Conservation (phyloP, 202 grass and related monocot genomes). For the Cymbopogon flexuosus region DNA sequence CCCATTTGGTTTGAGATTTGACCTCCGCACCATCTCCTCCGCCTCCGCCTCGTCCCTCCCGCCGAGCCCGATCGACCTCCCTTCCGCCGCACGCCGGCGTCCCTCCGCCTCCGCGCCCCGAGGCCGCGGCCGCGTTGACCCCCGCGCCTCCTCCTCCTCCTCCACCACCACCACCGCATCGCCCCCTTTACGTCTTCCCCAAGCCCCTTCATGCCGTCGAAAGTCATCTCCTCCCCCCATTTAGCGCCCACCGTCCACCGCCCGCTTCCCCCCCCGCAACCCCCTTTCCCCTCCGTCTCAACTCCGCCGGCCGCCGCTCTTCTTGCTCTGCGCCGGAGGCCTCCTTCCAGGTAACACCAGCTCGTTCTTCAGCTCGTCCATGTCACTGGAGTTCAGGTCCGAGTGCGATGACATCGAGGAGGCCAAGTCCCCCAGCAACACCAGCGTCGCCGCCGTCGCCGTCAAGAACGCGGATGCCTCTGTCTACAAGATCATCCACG, state of each 20-base stretch:
- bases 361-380: constrained; percentile 1
- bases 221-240: constrained; percentile 43
- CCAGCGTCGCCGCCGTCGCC: constrained; percentile 38
- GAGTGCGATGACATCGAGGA: constrained; percentile 70
- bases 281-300: neutral
- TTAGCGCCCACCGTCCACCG: constrained; percentile 32
- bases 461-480: constrained; percentile 55
- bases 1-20: neutral
- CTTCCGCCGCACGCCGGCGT: constrained; percentile 48
- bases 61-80: neutral
- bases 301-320: neutral
- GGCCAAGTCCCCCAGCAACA: constrained; percentile 52
- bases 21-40: neutral
- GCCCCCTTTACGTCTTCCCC: constrained; percentile 40
- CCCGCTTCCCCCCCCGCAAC: neutral
- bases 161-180: neutral
- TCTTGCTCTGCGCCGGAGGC: neutral
- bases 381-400: constrained; percentile 59
- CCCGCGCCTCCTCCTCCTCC: neutral
- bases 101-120: constrained; percentile 27
- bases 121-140: constrained; percentile 41
- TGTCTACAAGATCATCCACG: constrained; percentile 54
- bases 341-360: constrained; percentile 23
- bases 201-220: constrained; percentile 51
- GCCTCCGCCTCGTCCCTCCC: constrained; percentile 25